A percentile compares a stretch with the other conserved stretches of the same genome.
phyloP scores from a whole-genome alignment of 257 asterid genomes.

The Solanum pinnatisectum region DNA sequence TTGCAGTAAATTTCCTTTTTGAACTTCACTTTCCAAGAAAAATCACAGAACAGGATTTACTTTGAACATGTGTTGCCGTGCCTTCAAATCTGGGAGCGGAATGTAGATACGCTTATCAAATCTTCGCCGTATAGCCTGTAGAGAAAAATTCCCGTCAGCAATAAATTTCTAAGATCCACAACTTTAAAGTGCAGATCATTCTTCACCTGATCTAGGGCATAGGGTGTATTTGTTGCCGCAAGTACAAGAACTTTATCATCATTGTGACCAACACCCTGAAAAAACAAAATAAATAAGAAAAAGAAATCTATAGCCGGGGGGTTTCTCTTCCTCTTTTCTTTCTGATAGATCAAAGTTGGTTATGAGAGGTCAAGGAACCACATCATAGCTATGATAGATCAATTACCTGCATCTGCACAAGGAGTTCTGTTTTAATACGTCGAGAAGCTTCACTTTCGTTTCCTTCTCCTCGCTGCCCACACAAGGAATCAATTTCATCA shows the following conservation, averaged over 20 bases:
- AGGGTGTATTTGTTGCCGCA: slow-evolving; percentile 99
- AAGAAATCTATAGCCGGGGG: neutral
- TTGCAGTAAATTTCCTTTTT: neutral
- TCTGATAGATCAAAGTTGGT: neutral
- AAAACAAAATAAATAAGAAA: slow-evolving; percentile 1
- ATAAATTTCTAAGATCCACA: neutral
- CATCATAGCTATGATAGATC: neutral
- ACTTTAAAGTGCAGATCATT: neutral
- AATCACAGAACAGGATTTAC: slow-evolving; percentile 24
- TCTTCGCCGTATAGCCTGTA: slow-evolving; percentile 86
- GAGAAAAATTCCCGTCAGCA: neutral
- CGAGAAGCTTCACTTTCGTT: slow-evolving; percentile 99
- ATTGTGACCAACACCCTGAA: slow-evolving; percentile 95
- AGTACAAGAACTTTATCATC: slow-evolving; percentile 98
- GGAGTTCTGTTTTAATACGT: slow-evolving; percentile 90
- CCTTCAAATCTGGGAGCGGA: slow-evolving; percentile 91
- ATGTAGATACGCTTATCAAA: slow-evolving; percentile 95
- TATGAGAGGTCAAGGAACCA: neutral
- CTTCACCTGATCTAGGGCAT: slow-evolving; percentile 93
- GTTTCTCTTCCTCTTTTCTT: neutral
- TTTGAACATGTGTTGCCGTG: slow-evolving; percentile 96
- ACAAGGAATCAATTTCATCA: slow-evolving; percentile 93
- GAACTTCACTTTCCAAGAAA: neutral
- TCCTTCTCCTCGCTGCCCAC: slow-evolving; percentile 98
- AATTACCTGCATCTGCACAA: slow-evolving; percentile 98